Base-by-base conservation (phyloP, 495 filamentous ascomycete genomes). In the Penicillium fimorum region DNA sequence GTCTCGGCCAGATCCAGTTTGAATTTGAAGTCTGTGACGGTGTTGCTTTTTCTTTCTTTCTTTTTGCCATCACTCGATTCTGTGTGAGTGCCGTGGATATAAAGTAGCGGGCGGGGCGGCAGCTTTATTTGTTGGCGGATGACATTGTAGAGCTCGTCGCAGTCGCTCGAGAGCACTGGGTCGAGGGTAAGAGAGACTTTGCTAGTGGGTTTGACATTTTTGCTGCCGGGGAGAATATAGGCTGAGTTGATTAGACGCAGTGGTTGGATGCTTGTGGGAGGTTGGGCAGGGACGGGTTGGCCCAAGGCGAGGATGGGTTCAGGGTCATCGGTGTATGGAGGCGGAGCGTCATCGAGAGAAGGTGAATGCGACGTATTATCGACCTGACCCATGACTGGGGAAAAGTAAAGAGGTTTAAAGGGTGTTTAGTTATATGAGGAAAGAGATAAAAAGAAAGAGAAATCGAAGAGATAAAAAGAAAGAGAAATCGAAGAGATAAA, bases 1-100 rank as follows among this genome's bases (percentile, higher is more conserved):
- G 73, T 75, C 30, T 65, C 57, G 0, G 67, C 63, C 4, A 76
- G 61, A 38, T 78, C 70, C 17, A 78, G 56, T 18, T 55, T 62
- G 56, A 78, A 78, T 8, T 69, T 38, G 38, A 78, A 78, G 57
- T 78, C 76, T 2, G 62, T 61, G 10, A 77, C 67, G 2, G 48
- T 62, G 47, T 66, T 62, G 32, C 41, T 65, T n/a, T 67, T 69
- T 0, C 2, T 22, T 1, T 54, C 42, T 17, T 77, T 59, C n/a
- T 73, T 70, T 8, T 55, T 55, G 50, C 63, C 55, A 8, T 60
- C 51, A 13, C 50, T 54, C 3, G 60, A 56, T 38, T 76, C 68
- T 9, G 54, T 64, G 49, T 78, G 76, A 4, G 59, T 61, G 24
- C 76, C 76, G 22, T 57, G 49, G 18, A 78, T 53, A 33, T 45